Base-by-base conservation (phyloP, 345 rosid species). In the Xanthoceras sorbifolium region DNA sequence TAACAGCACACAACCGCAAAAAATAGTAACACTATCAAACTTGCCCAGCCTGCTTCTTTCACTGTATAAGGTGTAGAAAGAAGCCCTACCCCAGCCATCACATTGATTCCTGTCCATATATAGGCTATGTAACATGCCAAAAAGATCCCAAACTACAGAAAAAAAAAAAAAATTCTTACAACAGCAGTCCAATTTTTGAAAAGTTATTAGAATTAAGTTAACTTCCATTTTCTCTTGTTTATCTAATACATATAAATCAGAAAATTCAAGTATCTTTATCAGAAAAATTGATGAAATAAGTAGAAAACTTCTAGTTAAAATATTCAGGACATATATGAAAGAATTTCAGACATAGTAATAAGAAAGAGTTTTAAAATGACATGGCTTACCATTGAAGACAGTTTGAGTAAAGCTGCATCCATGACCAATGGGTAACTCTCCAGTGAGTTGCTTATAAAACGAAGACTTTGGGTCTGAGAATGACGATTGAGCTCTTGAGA, bases 11-110 rank as follows among this genome's bases (percentile, higher is more conserved):
- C 84, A 66, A 82, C 76, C 3, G 91, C 89, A 70, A 95, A 90
- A 36, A 88, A 22, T 32, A 76, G 44, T 60, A 95, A 86, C 64
- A 95, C 83, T 29, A 78, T 63, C 83, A 92, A 76, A 88, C 94
- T 86, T 62, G 87, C 88, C 98, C 98, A 95, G 18, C 98, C 99
- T 57, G 87, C 92, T 90, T 90, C 84, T 85, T 79, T 88, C 70
- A 92, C 82, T 14, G 99, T 86, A 59, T 52, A 86, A 78, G 99
- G 97, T 52, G 94, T 93, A 11, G 99, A 95, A 2, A 93, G 92
- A 75, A 95, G 86, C 72, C 98, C 99, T 74, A 93, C 91, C 83
- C 99, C 97, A 79, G 87, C 97, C 99, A 95, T 82, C 31, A 93
- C 91, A 83, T 95, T 95, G 11, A 93, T 48, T 31, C 85, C 97